These are phyloP conservation scores for Gynandropsis gynandra DNA, from an alignment of 345 rosid genomes.

Conservation along the genomic window DNA sequence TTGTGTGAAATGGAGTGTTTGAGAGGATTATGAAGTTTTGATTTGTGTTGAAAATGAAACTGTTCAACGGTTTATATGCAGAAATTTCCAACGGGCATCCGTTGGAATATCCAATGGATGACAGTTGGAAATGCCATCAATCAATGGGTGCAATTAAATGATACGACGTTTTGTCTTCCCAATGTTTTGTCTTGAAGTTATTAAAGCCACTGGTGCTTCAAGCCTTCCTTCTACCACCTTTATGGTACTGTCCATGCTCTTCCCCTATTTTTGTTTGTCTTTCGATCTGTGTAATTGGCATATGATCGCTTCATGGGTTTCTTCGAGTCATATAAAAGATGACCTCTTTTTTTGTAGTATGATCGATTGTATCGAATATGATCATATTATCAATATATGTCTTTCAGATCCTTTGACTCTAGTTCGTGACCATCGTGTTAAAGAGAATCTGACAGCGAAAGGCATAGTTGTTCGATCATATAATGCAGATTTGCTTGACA, in stretches of 20 bases:
- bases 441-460: constrained; percentile 59
- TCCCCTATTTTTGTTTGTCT: constrained; percentile 1
- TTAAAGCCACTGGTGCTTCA: constrained; percentile 84
- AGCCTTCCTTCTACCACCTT: constrained; percentile 91
- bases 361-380: neutral
- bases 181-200: constrained; percentile 67
- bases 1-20: too few relatives aligned
- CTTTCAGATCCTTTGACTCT: constrained; percentile 84
- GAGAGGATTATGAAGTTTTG: too few relatives aligned
- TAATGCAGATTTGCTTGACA: constrained; percentile 91
- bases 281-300: neutral
- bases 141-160: too few relatives aligned
- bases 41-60: too few relatives aligned
- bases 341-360: too few relatives aligned
- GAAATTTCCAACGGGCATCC: too few relatives aligned
- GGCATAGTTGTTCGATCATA: constrained; percentile 75
- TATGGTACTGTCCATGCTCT: constrained; percentile 59
- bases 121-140: too few relatives aligned
- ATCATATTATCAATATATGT: constrained; percentile 11
- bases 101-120: too few relatives aligned
- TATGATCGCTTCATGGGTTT: constrained; percentile 6
- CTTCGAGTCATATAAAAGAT: too few relatives aligned
- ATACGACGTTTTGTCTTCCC: too few relatives aligned
- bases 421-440: constrained; percentile 90
- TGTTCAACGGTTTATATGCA: too few relatives aligned